Conservation (phyloP, 2,329 filamentous ascomycete genomes). For the Leptographium lundbergii region DNA sequence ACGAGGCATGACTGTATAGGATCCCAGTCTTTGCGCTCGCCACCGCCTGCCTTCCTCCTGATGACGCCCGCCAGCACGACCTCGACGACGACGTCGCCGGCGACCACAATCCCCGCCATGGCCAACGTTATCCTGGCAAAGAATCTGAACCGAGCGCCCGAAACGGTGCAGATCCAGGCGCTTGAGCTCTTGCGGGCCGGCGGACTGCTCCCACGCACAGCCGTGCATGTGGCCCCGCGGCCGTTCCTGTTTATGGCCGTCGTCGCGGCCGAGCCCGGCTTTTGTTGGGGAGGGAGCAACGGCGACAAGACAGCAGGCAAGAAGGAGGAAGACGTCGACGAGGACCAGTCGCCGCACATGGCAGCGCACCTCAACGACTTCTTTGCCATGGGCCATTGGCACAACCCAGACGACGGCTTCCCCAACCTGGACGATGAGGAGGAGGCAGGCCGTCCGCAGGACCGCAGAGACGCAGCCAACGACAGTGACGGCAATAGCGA, state of each 20-base stretch:
- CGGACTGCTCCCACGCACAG: constrained; percentile 63
- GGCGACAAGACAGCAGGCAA: background rate
- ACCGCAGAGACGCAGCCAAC: constrained; percentile 10
- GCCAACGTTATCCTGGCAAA: constrained; percentile 75
- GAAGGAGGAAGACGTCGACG: background rate
- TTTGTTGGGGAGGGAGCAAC: constrained; percentile 14
- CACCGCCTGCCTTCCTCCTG: background rate
- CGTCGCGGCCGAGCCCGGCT: constrained; percentile 36
- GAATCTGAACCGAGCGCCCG: constrained; percentile 62
- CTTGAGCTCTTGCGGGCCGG: constrained; percentile 67
- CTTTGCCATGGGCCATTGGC: constrained; percentile 80
- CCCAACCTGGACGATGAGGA: constrained; percentile 56
- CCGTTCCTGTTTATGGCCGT: constrained; percentile 71
- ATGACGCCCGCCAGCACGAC: background rate
- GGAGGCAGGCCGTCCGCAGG: constrained; percentile 19
- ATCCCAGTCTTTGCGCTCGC: constrained; percentile 2
- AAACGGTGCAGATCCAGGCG: constrained; percentile 70
- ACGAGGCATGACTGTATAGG: background rate
- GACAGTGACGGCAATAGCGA: background rate
- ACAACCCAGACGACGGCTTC: constrained; percentile 60
- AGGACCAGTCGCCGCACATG: constrained; percentile 27
- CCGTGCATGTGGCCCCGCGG: constrained; percentile 61
- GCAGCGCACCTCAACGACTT: constrained; percentile 60
- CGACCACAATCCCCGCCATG: constrained; percentile 28
- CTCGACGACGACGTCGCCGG: constrained; percentile 12